Percentiles rank a stretch among this genome's conserved stretches.
These are phyloP conservation scores for Pleurostoma richardsiae DNA, from an alignment of 2,329 filamentous ascomycete species.

Conservation along the genomic window DNA sequence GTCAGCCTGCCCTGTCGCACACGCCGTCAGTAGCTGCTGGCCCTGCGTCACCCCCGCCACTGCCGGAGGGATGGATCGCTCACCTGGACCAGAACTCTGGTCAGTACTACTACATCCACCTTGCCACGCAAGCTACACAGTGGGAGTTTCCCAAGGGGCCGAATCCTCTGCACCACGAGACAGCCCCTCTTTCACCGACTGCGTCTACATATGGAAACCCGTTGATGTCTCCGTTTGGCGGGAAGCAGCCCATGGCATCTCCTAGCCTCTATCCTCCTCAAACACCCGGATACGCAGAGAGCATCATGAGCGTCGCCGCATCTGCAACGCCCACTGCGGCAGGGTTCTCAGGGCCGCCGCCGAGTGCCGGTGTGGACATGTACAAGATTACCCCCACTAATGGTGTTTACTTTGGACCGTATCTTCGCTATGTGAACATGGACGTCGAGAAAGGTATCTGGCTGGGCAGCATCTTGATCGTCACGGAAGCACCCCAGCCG, in stretches of 20 bases:
- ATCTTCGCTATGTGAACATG: conserved; percentile 95
- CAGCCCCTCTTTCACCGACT: conserved; percentile 76
- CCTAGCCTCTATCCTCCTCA: conserved; percentile 73
- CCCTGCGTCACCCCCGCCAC: conserved; percentile 80
- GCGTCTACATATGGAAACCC: conserved; percentile 73
- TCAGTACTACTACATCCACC: conserved; percentile 98
- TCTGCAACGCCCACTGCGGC: conserved; percentile 69
- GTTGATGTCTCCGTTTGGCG: conserved; percentile 62
- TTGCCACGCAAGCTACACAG: conserved; percentile 91
- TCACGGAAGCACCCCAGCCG: conserved; percentile 86
- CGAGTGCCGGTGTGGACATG: conserved; percentile 82
- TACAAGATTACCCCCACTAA: conserved; percentile 94
- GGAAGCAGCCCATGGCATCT: conserved; percentile 66
- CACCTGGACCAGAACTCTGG: conserved; percentile 93
- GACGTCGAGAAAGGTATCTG: conserved; percentile 85
- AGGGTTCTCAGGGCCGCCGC: conserved; percentile 87
- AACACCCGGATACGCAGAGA: conserved; percentile 73
- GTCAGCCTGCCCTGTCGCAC: conserved; percentile 39
- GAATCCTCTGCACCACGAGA: conserved; percentile 79
- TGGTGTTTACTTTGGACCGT: conserved; percentile 96
- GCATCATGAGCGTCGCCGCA: conserved; percentile 75
- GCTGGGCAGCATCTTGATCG: conserved; percentile 88
- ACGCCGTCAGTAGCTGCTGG: conserved; percentile 38
- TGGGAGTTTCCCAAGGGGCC: conserved; percentile 99
- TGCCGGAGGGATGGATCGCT: conserved; percentile 97